Conservation (phyloP, 2,329 filamentous ascomycete genomes). For the Beauveria rudraprayagi region DNA sequence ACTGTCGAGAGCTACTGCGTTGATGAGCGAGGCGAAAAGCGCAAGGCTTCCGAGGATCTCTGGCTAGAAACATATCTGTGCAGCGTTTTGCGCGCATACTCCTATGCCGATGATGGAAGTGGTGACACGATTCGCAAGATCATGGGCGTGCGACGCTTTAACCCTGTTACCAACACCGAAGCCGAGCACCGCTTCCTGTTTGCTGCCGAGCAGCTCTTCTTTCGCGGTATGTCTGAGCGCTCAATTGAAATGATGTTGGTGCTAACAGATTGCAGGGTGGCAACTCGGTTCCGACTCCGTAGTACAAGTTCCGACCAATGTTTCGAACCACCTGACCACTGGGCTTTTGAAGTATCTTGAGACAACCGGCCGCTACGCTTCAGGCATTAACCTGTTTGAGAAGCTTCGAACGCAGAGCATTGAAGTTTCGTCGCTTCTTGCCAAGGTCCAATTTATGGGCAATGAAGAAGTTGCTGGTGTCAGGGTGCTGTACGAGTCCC, state of each 20-base stretch:
- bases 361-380: constrained; percentile 88
- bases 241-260: neutral
- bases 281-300: constrained; percentile 94
- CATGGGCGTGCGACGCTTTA: constrained; percentile 93
- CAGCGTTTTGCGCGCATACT: constrained; percentile 87
- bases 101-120: constrained; percentile 91
- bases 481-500: constrained; percentile 74
- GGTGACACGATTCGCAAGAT: constrained; percentile 95
- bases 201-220: constrained; percentile 90
- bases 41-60: constrained; percentile 83
- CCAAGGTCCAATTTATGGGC: constrained; percentile 85
- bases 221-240: constrained; percentile 56
- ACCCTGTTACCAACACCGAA: constrained; percentile 96
- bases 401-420: constrained; percentile 86
- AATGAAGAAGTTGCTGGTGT: constrained; percentile 97
- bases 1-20: constrained; percentile 96
- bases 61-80: constrained; percentile 98
- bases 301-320: constrained; percentile 93
- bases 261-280: constrained; percentile 54
- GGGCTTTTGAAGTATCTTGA: constrained; percentile 91
- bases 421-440: constrained; percentile 86
- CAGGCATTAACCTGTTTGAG: constrained; percentile 95
- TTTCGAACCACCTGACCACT: constrained; percentile 92
- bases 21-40: constrained; percentile 91
- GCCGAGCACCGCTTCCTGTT: constrained; percentile 94